Conservation (phyloP, 78 protist genomes). For the Dictyostelium intermedium region DNA sequence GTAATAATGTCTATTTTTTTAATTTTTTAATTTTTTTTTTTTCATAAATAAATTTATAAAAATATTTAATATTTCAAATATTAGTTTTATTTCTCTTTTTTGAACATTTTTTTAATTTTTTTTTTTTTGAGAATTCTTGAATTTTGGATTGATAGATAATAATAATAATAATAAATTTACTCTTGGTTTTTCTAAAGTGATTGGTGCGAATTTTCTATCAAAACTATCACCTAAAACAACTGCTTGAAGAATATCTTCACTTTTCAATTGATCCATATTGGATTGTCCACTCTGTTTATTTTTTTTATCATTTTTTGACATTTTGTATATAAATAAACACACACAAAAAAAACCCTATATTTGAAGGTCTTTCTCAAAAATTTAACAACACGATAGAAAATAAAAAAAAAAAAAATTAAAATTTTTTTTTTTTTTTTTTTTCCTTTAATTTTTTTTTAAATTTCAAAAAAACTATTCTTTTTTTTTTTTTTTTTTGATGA, state of each 20-base stretch:
- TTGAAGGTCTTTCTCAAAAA: background rate
- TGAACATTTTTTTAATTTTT: background rate
- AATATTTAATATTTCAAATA: background rate
- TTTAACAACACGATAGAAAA: background rate
- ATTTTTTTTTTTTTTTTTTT: background rate
- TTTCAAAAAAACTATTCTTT: no score
- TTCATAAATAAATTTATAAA: background rate
- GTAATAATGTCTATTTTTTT: slow-evolving; percentile 74
- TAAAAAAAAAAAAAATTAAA: background rate
- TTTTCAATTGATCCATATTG: background rate
- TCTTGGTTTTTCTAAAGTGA: slow-evolving; percentile 79
- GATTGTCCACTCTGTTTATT: background rate
- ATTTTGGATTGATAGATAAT: no score
- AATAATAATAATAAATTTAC: slow-evolving; percentile 1
- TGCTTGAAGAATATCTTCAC: slow-evolving; percentile 73
- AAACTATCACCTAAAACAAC: slow-evolving; percentile 80
- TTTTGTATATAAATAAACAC: background rate
- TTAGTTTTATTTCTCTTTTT: no score
- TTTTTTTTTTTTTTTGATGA: background rate
- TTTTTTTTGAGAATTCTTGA: no score
- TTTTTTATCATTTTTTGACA: background rate
- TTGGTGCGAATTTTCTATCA: slow-evolving; percentile 70
- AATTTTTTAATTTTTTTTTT: background rate
- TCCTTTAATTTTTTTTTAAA: no score
- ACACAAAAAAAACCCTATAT: background rate